A percentile compares a stretch with the other conserved stretches of the same genome.
These are phyloP conservation scores for Periconia sp. DNA, from an alignment of 2,329 filamentous ascomycete species.

Conservation along the genomic window DNA sequence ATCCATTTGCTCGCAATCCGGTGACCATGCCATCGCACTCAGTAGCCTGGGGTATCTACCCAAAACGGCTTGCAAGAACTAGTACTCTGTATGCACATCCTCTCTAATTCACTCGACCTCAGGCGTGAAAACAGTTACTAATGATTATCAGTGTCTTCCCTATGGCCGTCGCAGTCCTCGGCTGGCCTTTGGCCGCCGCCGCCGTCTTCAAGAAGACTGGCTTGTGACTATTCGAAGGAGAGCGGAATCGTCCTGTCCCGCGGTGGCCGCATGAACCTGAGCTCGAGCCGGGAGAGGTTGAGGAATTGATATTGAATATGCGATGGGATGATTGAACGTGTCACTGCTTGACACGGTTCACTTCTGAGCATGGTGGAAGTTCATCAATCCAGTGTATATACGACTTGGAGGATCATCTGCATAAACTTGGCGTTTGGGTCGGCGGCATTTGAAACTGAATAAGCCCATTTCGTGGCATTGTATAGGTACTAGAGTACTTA, in stretches of 20 bases:
- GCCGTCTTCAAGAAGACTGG: conserved; percentile 29
- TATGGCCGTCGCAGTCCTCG: conserved; percentile 32
- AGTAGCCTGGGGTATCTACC: conserved; percentile 28
- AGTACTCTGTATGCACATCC: conserved; percentile 30
- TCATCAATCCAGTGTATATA: too few species aligned
- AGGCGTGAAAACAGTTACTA: conserved; percentile 2
- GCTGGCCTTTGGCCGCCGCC: conserved; percentile 39
- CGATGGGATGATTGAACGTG: conserved; percentile 34
- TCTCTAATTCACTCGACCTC: background rate
- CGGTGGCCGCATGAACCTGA: conserved; percentile 8
- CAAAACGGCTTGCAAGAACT: conserved; percentile 27
- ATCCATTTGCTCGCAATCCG: conserved; percentile 43
- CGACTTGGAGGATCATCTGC: too few species aligned
- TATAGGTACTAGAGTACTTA: too few species aligned
- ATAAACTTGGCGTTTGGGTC: too few species aligned
- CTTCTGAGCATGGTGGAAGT: too few species aligned
- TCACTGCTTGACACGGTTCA: too few species aligned
- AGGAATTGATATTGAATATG: conserved; percentile 34
- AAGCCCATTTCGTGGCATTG: too few species aligned
- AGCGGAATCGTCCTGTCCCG: conserved; percentile 7
- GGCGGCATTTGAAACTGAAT: too few species aligned
- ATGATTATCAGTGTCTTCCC: conserved; percentile 33
- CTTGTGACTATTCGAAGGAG: conserved; percentile 38
- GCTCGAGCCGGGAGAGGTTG: conserved; percentile 27
- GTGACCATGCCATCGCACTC: conserved; percentile 29